These are phyloP conservation scores for Cordyceps cateniannulata DNA, from an alignment of 2,329 filamentous ascomycete genomes.

Conservation along the genomic window DNA sequence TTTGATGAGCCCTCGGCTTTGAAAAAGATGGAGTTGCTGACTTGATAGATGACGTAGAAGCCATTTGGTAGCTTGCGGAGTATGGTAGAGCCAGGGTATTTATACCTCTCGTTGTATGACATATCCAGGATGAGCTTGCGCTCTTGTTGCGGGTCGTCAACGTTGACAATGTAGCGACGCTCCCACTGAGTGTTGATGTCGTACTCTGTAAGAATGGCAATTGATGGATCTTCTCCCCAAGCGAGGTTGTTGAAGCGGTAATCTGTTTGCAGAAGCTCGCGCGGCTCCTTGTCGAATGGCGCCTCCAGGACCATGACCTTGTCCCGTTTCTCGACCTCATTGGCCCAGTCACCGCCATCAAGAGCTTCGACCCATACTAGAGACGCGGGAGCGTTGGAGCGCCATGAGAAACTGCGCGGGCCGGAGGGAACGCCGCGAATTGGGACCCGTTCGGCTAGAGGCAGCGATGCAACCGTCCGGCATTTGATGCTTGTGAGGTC, in stretches of 20 bases:
- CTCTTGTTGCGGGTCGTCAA: not conserved
- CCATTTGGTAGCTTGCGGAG: not conserved
- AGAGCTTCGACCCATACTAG: constrained; percentile 2
- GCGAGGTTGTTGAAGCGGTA: not conserved
- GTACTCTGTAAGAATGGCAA: not conserved
- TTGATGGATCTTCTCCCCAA: not conserved
- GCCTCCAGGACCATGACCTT: constrained; percentile 8
- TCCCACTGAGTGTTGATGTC: constrained; percentile 3
- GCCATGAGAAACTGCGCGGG: constrained; percentile 1
- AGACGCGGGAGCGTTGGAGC: not conserved
- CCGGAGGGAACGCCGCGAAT: not conserved
- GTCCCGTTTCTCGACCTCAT: not conserved
- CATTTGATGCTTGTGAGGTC: not conserved
- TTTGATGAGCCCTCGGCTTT: not conserved
- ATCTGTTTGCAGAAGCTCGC: constrained; percentile 1
- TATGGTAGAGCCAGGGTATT: not conserved
- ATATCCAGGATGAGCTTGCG: constrained; percentile 2
- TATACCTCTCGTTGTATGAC: constrained; percentile 3
- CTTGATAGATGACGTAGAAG: not conserved
- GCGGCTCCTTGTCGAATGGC: not conserved
- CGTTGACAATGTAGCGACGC: constrained; percentile 9
- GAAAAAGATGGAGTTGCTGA: not conserved
- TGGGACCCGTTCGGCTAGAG: not conserved
- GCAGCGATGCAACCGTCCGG: not conserved
- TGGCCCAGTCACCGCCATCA: constrained; percentile 2